These are phyloP conservation scores for Nitzschia sp. DNA, from an alignment of 108 stramenopile genomes.

Conservation along the genomic window DNA sequence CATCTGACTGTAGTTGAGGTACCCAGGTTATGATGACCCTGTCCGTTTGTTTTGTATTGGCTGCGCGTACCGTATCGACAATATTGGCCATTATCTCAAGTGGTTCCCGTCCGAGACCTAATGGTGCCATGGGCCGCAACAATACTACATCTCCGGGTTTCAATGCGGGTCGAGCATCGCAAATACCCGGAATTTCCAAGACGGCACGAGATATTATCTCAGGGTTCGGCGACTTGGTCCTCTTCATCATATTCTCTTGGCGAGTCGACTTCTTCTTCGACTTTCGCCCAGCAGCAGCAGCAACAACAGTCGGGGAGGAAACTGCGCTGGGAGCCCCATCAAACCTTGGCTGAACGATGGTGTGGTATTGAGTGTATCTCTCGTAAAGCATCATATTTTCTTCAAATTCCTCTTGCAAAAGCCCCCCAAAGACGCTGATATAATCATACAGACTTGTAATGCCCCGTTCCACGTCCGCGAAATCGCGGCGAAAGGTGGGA, in stretches of 20 bases:
- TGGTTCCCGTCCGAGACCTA: background rate
- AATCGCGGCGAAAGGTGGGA: background rate
- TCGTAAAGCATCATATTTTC: slow-evolving; percentile 30
- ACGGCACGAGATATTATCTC: background rate
- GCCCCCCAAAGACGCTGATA: slow-evolving; percentile 2
- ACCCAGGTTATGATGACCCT: slow-evolving; percentile 18
- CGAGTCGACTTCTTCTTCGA: too few relatives aligned
- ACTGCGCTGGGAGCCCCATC: too few relatives aligned
- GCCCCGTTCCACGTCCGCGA: slow-evolving; percentile 2
- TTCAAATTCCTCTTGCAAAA: slow-evolving; percentile 18
- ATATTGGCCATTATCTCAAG: slow-evolving; percentile 27
- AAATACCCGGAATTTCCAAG: slow-evolving; percentile 39
- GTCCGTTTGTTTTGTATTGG: background rate
- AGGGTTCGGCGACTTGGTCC: background rate
- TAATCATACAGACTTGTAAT: slow-evolving; percentile 1
- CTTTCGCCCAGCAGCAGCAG: too few relatives aligned
- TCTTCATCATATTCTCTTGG: too few relatives aligned
- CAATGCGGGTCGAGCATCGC: slow-evolving; percentile 61
- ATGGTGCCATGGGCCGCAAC: slow-evolving; percentile 48
- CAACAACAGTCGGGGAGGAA: too few relatives aligned
- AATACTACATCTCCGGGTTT: slow-evolving; percentile 54
- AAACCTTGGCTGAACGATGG: background rate
- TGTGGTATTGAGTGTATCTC: slow-evolving; percentile 25
- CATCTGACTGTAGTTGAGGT: background rate
- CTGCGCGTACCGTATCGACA: slow-evolving; percentile 25